Evolutionary conservation across 148 eudicot genomes (phyloP), one percentile per base, ranked within the genome.

Genomic region (Polygonum maritimum): DNA sequence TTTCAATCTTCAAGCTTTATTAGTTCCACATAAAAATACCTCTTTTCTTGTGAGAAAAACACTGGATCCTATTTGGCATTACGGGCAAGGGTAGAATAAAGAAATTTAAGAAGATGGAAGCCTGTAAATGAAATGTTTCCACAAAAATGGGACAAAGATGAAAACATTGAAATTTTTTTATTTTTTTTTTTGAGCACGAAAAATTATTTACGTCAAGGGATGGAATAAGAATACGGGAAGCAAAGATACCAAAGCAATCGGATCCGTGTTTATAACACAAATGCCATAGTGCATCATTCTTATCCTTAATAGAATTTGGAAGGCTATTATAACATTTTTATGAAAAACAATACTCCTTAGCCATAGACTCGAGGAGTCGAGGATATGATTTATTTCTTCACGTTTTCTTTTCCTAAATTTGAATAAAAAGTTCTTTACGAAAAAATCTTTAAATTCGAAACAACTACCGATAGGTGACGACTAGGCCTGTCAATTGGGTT

Each of bases 231-330:
- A 60, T 60, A 60, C 31, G 69, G 26, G 69, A 60, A 60, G 69
- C 38, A 60, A 60, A 60, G 38, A 60, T 60, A 26, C 69, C 69
- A 38, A 60, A 60, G 69, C 69, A 60, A 60, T 60, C 69, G 69
- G 69, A 36, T 60, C 69, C 69, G 69, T 60, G 69, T 60, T 60
- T 26, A 36, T 31, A 60, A 60, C 69, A 60, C 67, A 26, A 57
- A 1, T 2, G 36, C 36, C 11, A 22, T 2, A 9, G 15, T 60
- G 1, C 3, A 60, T 16, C 38, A 60, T 60, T 60, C 69, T 60
- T 60, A 60, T 60, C 69, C 19, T 15, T 51, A 6, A 5, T 51
- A 15, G n/a, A 51, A 51, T 51, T 18, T 51, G 49, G 49, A 48
- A 12, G 14, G 2, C 11, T 48, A 48, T 6, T 26, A 26, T 0